Percentiles rank a stretch among this genome's conserved stretches.
These are phyloP conservation scores for Trichoderma brevicompactum DNA, from an alignment of 2,329 filamentous ascomycete genomes.

Conservation along the genomic window DNA sequence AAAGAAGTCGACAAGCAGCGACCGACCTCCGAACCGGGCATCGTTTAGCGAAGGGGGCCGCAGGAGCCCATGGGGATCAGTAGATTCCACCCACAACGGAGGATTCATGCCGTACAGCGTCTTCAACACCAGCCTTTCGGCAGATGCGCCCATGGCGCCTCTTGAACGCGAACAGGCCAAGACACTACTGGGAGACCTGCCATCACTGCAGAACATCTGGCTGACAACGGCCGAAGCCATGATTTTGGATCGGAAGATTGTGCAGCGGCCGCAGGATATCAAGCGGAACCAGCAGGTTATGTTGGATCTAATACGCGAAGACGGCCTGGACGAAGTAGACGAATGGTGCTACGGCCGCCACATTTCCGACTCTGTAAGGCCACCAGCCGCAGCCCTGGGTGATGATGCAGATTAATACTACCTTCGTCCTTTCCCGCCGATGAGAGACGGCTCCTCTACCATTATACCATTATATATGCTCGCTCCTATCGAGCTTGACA, in stretches of 20 bases:
- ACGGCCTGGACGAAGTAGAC: conserved; percentile 62
- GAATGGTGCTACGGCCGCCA: conserved; percentile 65
- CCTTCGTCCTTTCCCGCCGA: not conserved
- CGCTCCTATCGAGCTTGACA: conserved; percentile 1
- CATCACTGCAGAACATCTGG: conserved; percentile 64
- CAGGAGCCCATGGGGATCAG: conserved; percentile 40
- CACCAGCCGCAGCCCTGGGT: conserved; percentile 55
- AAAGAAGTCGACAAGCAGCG: conserved; percentile 57
- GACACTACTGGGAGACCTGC: conserved; percentile 58
- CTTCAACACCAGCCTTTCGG: conserved; percentile 63
- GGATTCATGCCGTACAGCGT: conserved; percentile 48
- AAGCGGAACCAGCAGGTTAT: conserved; percentile 66
- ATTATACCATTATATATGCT: conserved; percentile 2
- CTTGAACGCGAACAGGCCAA: conserved; percentile 56
- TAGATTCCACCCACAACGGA: conserved; percentile 39
- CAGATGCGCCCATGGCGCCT: conserved; percentile 65
- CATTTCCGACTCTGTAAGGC: conserved; percentile 59
- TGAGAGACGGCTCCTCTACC: not conserved
- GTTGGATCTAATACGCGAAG: conserved; percentile 66
- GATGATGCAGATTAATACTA: conserved; percentile 49
- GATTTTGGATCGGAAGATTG: conserved; percentile 63
- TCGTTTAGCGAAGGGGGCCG: conserved; percentile 36
- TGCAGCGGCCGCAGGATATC: conserved; percentile 62
- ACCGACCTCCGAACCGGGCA: conserved; percentile 32
- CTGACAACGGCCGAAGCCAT: conserved; percentile 65